Percentiles rank a stretch among this genome's conserved stretches.
These are phyloP conservation scores for Pyrus hybrid DNA, from an alignment of 331 rosid genomes.

Conservation along the genomic window DNA sequence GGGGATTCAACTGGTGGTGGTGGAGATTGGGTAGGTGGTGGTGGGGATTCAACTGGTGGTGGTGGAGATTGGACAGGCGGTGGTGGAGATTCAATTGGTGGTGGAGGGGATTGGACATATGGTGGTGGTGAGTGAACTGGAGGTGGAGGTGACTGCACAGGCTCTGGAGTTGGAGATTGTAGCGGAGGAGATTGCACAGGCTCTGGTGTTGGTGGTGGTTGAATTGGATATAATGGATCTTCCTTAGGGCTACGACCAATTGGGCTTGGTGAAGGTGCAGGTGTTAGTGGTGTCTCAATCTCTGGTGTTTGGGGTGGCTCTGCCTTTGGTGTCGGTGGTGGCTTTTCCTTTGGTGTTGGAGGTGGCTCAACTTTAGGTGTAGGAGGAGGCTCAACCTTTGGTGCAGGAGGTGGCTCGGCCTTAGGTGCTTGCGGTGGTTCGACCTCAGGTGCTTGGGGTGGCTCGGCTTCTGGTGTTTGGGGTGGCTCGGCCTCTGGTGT, in stretches of 20 bases:
- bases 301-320: neutral
- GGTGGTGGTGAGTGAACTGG: constrained; percentile 1
- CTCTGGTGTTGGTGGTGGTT: neutral
- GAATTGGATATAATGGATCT: neutral
- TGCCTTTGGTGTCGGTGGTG: neutral
- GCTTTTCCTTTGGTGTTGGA: neutral
- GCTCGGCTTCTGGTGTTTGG: fast-evolving
- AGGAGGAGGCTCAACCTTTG: neutral
- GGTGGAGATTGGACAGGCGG: no score
- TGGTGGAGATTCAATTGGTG: no score
- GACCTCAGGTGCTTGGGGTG: neutral
- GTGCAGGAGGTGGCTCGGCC: neutral
- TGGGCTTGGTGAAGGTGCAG: neutral
- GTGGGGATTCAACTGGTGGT: no score
- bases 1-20: no score
- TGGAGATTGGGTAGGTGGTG: no score
- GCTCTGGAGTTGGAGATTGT: no score
- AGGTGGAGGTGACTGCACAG: neutral
- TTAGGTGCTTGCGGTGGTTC: neutral
- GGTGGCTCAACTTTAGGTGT: neutral
- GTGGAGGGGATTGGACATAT: neutral
- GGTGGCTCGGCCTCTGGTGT: no score
- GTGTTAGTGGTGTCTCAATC: neutral
- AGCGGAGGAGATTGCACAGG: neutral
- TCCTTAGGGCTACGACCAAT: neutral